These are phyloP conservation scores for Stenogyne calaminthoides DNA, from an alignment of 305 asterid genomes.

Conservation along the genomic window DNA sequence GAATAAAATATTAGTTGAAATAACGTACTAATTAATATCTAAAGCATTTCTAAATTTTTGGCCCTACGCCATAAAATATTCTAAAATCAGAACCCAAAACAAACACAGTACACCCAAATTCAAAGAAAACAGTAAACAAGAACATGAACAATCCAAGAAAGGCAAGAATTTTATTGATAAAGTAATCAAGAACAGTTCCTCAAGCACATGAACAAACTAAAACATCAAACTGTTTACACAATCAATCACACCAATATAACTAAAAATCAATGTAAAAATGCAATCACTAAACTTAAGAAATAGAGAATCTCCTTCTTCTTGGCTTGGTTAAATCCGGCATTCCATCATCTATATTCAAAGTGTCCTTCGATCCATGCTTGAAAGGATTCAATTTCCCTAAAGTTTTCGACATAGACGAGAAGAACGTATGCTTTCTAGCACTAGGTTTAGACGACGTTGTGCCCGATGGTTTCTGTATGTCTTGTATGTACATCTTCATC, in stretches of 20 bases:
- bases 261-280: neutral
- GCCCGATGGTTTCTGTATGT: conserved; percentile 53
- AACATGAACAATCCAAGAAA: neutral
- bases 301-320: conserved; percentile 88
- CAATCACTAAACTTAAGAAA: conserved; percentile 45
- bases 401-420: conserved; percentile 78
- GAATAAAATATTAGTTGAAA: no score
- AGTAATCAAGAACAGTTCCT: conserved; percentile 1
- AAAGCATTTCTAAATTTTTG: neutral
- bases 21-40: neutral
- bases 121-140: no score
- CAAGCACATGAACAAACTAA: conserved; percentile 11
- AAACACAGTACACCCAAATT: no score
- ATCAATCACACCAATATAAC: conserved; percentile 30
- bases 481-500: conserved; percentile 84
- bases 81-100: no score
- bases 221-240: conserved; percentile 37
- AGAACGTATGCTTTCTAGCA: conserved; percentile 56
- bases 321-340: conserved; percentile 71
- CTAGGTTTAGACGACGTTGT: conserved; percentile 41
- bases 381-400: conserved; percentile 86
- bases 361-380: conserved; percentile 88
- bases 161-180: conserved; percentile 21
- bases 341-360: conserved; percentile 62
- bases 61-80: neutral